Percentiles rank a stretch among this genome's conserved stretches.
These are phyloP conservation scores for Euphorbia celastroides DNA, from an alignment of 441 rosid genomes.

Conservation along the genomic window DNA sequence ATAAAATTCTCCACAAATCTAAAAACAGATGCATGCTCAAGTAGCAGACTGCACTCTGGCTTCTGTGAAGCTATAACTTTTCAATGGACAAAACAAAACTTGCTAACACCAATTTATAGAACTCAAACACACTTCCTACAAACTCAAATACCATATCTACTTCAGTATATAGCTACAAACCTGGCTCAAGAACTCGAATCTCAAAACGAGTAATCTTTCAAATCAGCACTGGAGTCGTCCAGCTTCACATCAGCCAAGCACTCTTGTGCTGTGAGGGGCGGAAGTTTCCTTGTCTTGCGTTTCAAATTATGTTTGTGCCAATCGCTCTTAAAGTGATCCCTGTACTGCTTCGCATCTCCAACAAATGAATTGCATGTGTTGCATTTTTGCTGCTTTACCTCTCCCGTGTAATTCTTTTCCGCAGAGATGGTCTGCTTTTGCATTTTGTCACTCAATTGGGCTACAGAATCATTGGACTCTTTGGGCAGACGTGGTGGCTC, in stretches of 20 bases:
- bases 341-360: conserved; percentile 71
- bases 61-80: no score
- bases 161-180: not conserved
- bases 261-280: conserved; percentile 71
- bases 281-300: conserved; percentile 76
- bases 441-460: conserved; percentile 51
- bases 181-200: not conserved
- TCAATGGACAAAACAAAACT: no score
- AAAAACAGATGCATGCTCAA: no score
- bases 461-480: conserved; percentile 32
- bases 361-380: conserved; percentile 71
- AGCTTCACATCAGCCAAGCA: conserved; percentile 66
- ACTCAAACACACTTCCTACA: not conserved
- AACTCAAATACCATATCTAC: no score
- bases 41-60: no score
- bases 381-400: conserved; percentile 67
- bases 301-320: conserved; percentile 95
- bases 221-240: conserved; percentile 58
- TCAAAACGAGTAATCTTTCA: conserved; percentile 94
- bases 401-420: conserved; percentile 33
- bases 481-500: conserved; percentile 26
- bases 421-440: conserved; percentile 49
- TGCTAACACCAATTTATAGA: not conserved
- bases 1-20: no score
- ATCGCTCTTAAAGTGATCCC: conserved; percentile 88